Evolutionary conservation across 164 flowering plant species (phyloP).

Genomic region (Annona squamosa): DNA sequence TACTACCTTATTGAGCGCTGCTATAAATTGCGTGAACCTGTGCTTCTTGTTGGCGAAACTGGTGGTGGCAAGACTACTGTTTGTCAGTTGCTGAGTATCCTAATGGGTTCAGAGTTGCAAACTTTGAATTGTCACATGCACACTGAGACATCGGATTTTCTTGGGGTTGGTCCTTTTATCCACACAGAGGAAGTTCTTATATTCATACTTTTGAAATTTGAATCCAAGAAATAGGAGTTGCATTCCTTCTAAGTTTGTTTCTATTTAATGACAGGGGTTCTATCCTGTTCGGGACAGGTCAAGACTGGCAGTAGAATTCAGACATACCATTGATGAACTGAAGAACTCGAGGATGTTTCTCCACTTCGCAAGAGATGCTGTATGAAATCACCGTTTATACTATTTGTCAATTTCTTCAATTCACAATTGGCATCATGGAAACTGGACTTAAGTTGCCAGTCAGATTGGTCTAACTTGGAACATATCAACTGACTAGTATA

Average conservation of each 20-base stretch:
- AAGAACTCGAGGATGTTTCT: conserved; percentile 36
- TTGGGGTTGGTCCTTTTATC: conserved; percentile 55
- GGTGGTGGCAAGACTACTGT: conserved; percentile 98
- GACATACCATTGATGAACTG: conserved; percentile 35
- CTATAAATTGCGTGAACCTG: conserved; percentile 75
- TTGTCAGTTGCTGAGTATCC: conserved; percentile 66
- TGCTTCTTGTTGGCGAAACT: conserved; percentile 98
- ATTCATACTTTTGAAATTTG: not conserved
- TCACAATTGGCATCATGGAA: too few species aligned
- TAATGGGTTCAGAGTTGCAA: conserved; percentile 46
- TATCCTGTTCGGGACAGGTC: conserved; percentile 87
- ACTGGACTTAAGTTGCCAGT: too few species aligned
- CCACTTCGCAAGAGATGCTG: conserved; percentile 29
- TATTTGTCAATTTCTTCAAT: not conserved
- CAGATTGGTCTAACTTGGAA: too few species aligned
- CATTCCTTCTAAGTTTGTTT: not conserved
- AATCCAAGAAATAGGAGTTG: not conserved
- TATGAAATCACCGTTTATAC: conserved; percentile 20
- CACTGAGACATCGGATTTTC: conserved; percentile 94
- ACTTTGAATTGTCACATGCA: conserved; percentile 91
- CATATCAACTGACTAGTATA: too few species aligned
- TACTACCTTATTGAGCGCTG: conserved; percentile 81
- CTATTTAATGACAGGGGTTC: conserved; percentile 51
- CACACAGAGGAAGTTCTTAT: not conserved
- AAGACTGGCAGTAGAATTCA: conserved; percentile 39